Conservation (phyloP, 495 filamentous ascomycete species). For the Tuber microsphaerosporum region DNA sequence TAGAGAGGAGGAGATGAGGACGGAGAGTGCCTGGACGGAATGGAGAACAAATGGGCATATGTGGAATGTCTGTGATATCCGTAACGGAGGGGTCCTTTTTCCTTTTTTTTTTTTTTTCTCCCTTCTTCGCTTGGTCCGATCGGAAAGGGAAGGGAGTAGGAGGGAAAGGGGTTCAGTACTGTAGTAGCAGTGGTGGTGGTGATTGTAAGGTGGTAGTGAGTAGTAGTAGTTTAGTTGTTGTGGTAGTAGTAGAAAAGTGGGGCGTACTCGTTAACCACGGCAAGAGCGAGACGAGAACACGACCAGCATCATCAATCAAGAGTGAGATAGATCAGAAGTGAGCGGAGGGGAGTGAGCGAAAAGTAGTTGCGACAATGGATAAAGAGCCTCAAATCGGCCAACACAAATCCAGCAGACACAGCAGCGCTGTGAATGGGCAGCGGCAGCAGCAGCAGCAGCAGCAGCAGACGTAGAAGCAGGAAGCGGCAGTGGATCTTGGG, state of each 20-base stretch:
- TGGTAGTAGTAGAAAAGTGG: background rate
- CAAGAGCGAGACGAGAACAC: background rate
- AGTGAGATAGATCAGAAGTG: background rate
- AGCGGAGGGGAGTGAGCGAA: conserved; percentile 3
- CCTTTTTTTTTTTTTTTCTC: background rate
- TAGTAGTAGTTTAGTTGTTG: background rate
- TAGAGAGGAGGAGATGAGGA: background rate
- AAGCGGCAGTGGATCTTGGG: conserved; percentile 32
- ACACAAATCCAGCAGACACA: conserved; percentile 16
- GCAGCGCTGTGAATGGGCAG: conserved; percentile 27
- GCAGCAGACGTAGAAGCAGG: conserved; percentile 14
- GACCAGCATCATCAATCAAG: background rate
- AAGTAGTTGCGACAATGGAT: background rate
- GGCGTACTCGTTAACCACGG: background rate
- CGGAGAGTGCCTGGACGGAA: background rate
- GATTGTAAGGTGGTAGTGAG: background rate
- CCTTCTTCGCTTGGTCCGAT: background rate
- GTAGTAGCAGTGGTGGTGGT: conserved; percentile 2
- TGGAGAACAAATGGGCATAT: background rate
- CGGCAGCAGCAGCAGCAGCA: conserved; percentile 32
- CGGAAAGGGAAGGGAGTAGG: background rate
- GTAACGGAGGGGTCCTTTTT: background rate
- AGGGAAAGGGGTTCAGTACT: background rate
- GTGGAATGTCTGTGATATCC: conserved; percentile 4
- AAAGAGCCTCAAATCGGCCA: conserved; percentile 34